Conservation (phyloP, 208 protist species). For the Trichomonas gallinae region DNA sequence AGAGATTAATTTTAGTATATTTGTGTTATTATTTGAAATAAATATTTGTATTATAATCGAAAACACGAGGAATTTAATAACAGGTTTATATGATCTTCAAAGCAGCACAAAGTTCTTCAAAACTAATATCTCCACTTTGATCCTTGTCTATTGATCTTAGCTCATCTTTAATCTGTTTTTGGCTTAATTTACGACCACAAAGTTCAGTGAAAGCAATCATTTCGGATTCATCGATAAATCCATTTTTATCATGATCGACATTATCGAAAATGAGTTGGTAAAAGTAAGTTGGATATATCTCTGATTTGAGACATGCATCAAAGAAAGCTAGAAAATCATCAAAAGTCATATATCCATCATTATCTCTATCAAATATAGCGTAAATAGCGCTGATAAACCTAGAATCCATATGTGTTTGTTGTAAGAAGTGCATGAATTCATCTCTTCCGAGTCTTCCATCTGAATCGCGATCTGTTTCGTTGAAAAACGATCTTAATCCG, state of each 20-base stretch:
- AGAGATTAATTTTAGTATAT: background rate
- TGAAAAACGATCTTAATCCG: background rate
- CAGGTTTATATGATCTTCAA: background rate
- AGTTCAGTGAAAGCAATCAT: background rate
- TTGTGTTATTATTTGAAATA: no score
- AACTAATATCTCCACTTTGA: background rate
- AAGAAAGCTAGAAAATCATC: background rate
- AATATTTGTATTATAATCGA: background rate
- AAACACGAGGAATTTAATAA: background rate
- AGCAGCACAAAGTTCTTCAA: background rate
- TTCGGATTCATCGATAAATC: background rate
- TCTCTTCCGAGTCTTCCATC: background rate
- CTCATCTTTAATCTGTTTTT: background rate
- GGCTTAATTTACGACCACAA: background rate
- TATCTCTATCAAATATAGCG: background rate
- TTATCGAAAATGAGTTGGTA: background rate
- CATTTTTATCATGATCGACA: background rate
- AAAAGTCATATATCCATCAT: background rate
- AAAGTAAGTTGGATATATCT: background rate
- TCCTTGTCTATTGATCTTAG: background rate
- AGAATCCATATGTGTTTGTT: background rate
- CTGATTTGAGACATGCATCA: background rate
- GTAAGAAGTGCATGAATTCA: background rate
- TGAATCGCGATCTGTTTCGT: background rate
- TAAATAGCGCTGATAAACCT: background rate